Evolutionary conservation across 441 rosid genomes (phyloP).

Genomic region (Daphne laureola): DNA sequence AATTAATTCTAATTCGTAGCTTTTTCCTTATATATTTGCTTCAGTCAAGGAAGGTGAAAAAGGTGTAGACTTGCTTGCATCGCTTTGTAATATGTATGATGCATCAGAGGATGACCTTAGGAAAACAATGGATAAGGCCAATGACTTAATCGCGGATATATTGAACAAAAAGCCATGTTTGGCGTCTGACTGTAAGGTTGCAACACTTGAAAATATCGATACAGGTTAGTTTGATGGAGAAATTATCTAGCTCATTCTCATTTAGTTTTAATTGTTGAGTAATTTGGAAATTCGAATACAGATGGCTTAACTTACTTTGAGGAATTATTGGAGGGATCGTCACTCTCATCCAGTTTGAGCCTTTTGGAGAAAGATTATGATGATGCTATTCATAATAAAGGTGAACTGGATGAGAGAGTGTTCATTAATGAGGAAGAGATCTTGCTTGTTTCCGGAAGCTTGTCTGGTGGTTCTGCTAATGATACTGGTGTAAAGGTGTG

Average conservation of each 20-base stretch:
- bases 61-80: slow-evolving; percentile 73
- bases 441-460: slow-evolving; percentile 74
- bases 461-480: slow-evolving; percentile 60
- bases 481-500: slow-evolving; percentile 56
- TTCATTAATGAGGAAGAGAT: slow-evolving; percentile 77
- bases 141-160: slow-evolving; percentile 51
- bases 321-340: slow-evolving; percentile 69
- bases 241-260: slow-evolving; percentile 4
- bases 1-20: not conserved
- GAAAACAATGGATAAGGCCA: slow-evolving; percentile 55
- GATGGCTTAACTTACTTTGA: slow-evolving; percentile 84
- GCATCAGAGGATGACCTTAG: slow-evolving; percentile 77
- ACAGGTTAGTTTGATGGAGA: slow-evolving; percentile 34
- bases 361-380: slow-evolving; percentile 67
- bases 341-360: slow-evolving; percentile 49
- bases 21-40: slow-evolving; percentile 16
- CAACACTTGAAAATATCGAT: slow-evolving; percentile 54
- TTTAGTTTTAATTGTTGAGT: slow-evolving; percentile 13
- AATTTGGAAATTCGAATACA: slow-evolving; percentile 30
- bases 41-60: slow-evolving; percentile 69
- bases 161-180: slow-evolving; percentile 49
- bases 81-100: slow-evolving; percentile 74
- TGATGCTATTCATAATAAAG: slow-evolving; percentile 49
- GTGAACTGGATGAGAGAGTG: slow-evolving; percentile 82
- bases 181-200: slow-evolving; percentile 58